Evolutionary conservation across 2,329 filamentous ascomycete genomes (phyloP), one percentile per base, ranked within the genome.

Genomic region (Fusarium euwallaceae): DNA sequence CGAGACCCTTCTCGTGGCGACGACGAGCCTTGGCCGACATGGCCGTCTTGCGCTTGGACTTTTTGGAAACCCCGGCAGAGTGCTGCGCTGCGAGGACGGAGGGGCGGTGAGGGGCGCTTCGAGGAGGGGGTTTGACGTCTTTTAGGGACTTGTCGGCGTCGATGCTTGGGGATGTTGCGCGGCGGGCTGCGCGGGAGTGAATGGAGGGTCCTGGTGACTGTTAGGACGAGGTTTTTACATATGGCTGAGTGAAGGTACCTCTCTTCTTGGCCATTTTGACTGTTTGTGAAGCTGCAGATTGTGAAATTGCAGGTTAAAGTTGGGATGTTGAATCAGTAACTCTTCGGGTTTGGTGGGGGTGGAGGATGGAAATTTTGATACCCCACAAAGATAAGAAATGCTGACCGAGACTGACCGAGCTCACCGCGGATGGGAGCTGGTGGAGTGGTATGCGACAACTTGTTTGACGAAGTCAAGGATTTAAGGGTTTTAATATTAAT

Each of bases 111-210:
- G 70, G 45, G 32, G 76, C 73, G 58, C 59, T 41, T 72, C 88
- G 84, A 67, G 82, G 72, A 2, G 90, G 89, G 12, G 87, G 85
- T 70, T 87, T 84, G 68, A 88, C 83, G 41, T 90, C 84, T 80
- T 92, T 93, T 24, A 94, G 86, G 8, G 92, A 93, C 83, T 93
- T 93, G 86, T 94, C 92, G 51, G 90, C 89, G 83, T 93, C 85
- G 82, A 94, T 91, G 78, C 91, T 87, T 29, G 93, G 92, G 5
- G 92, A 93, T 17, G 90, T 90, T 56, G 91, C 93, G 74, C 94
- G 91, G 79, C 93, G 90, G 45, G 93, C 92, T 68, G 92, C 93
- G 74, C 94, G 92, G 63, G 94, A 95, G 85, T 92, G 93, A 67
- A 91, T 83, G 6, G 93, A 94, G 43, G 87, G 86, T 64, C 85